Conservation (phyloP, 2,329 filamentous ascomycete genomes). For the Corynespora cassiicola region DNA sequence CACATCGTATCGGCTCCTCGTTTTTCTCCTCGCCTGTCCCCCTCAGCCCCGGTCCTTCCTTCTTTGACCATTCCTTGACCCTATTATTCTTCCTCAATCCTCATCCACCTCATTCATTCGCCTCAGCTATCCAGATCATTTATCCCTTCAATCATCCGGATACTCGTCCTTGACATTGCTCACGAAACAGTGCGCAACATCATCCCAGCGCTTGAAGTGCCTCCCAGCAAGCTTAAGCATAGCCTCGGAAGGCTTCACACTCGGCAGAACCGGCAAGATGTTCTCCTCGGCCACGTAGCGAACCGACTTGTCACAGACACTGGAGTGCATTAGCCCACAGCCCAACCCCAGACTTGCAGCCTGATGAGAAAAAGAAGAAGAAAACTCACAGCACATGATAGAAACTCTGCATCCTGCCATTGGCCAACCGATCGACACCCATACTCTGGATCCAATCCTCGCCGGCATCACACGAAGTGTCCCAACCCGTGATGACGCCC, state of each 20-base stretch:
- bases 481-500: slow-evolving; percentile 90
- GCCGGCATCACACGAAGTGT: slow-evolving; percentile 63
- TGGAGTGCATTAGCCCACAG: slow-evolving; percentile 34
- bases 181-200: slow-evolving; percentile 70
- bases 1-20: too few relatives aligned
- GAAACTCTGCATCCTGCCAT: slow-evolving; percentile 72
- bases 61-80: too few relatives aligned
- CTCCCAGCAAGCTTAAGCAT: slow-evolving; percentile 77
- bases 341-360: too few relatives aligned
- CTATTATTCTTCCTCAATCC: too few relatives aligned
- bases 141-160: slow-evolving; percentile 84
- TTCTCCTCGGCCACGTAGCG: slow-evolving; percentile 84
- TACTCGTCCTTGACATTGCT: slow-evolving; percentile 85
- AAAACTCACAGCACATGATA: slow-evolving; percentile 84
- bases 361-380: slow-evolving; percentile 26
- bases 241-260: slow-evolving; percentile 57
- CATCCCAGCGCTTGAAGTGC: slow-evolving; percentile 88
- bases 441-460: slow-evolving; percentile 70
- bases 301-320: slow-evolving; percentile 70
- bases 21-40: too few relatives aligned
- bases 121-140: not conserved
- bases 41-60: too few relatives aligned
- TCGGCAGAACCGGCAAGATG: slow-evolving; percentile 58
- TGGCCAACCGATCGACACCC: slow-evolving; percentile 64
- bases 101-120: not conserved